Base-by-base conservation (phyloP, 345 rosid species). In the Dovyalis caffra region DNA sequence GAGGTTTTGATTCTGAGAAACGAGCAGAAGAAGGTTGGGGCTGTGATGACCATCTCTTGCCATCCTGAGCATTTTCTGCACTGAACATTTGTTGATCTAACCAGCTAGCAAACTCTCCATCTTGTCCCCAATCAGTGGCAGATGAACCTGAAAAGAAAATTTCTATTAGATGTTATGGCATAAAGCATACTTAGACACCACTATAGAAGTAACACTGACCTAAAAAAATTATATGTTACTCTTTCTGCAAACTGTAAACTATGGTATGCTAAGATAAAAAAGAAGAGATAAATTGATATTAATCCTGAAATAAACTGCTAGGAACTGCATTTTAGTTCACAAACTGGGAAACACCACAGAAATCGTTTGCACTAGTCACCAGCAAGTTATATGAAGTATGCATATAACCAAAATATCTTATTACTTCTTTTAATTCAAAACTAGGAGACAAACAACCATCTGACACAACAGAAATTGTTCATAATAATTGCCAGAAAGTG, bases 81-180 rank as follows among this genome's bases (percentile, higher is more conserved):
- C 89, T 92, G 68, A 83, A 49, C 70, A 87, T 77, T 51, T 90
- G 84, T 75, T 86, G 95, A 58, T 95, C 99, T 34, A 89, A 72
- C 97, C 97, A 92, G 74, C 80, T 80, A 57, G 84, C 66, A 74
- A 85, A 87, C 62, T 93, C 98, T 53, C 86, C 94, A 68, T 91
- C 98, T 76, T 90, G 94, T 31, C 92, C 84, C 99, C 97, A 89
- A 12, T 95, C 98, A 58, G 98, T 80, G 64, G 90, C 90, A 65
- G 99, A 79, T 65, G 99, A 95, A 84, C 99, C 99, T 95, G 86
- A 57, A 86, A 71, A 83, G 23, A 53, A 72, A n/a, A 63, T 6
- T 33, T 63, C 8, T 25, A 20, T 64, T 65, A 70, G 65, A 33
- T 64, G 57, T 11, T 21, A 35, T 12, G 34, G 18, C 38, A 18